phyloP scores from a whole-genome alignment of 345 rosid genomes.

The Pugionium cornutum region DNA sequence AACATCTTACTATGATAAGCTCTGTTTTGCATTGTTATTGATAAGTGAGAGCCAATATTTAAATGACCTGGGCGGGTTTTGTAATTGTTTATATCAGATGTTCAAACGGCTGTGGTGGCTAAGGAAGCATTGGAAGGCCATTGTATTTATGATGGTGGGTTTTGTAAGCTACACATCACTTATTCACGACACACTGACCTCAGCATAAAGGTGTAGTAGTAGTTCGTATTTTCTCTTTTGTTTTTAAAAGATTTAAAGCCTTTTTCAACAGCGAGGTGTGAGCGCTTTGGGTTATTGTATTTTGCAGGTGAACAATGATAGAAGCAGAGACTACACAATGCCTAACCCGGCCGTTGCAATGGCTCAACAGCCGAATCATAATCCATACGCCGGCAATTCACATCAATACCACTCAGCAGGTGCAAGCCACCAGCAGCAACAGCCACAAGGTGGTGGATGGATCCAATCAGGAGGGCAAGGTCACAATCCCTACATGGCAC shows the following conservation, averaged over 20 bases:
- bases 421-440: slow-evolving; percentile 50
- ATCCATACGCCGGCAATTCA: slow-evolving; percentile 45
- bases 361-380: slow-evolving; percentile 57
- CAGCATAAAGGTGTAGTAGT: slow-evolving; percentile 68
- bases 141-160: slow-evolving; percentile 96
- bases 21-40: slow-evolving; percentile 3
- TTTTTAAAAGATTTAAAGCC: neutral
- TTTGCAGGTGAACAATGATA: slow-evolving; percentile 80
- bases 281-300: neutral
- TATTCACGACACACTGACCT: slow-evolving; percentile 96
- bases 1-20: neutral
- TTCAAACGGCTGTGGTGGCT: slow-evolving; percentile 88
- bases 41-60: slow-evolving; percentile 5
- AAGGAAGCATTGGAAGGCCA: slow-evolving; percentile 99
- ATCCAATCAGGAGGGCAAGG: slow-evolving; percentile 52
- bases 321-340: slow-evolving; percentile 89
- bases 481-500: slow-evolving; percentile 57
- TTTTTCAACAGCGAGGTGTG: neutral
- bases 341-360: slow-evolving; percentile 56
- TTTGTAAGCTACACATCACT: slow-evolving; percentile 94
- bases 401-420: slow-evolving; percentile 51
- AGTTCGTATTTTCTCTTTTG: neutral
- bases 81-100: slow-evolving; percentile 51
- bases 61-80: slow-evolving; percentile 5
- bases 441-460: slow-evolving; percentile 66